These are phyloP conservation scores for Haematococcus lacustris DNA, from an alignment of 139 green algal genomes.

Conservation along the genomic window DNA sequence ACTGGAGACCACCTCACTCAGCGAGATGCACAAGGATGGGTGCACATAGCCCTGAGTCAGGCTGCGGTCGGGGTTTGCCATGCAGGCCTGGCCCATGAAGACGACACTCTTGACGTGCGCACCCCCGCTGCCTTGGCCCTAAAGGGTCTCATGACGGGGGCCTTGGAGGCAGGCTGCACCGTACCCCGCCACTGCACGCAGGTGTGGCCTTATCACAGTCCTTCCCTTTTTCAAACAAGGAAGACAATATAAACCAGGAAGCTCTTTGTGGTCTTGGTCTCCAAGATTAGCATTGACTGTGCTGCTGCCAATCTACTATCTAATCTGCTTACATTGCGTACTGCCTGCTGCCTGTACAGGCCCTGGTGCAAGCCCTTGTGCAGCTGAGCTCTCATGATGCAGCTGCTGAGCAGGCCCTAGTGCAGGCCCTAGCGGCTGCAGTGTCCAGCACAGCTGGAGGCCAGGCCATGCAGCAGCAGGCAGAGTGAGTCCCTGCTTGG, in stretches of 20 bases:
- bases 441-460: background rate
- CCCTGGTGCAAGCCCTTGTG: background rate
- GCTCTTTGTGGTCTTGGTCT: no score
- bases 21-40: no score
- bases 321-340: no score
- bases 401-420: conserved; percentile 6
- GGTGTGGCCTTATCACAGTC: no score
- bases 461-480: background rate
- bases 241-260: background rate
- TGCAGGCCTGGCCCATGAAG: background rate
- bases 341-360: no score
- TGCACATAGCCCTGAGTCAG: no score
- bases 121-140: conserved; percentile 1
- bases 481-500: no score
- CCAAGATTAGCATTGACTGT: no score
- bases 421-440: background rate
- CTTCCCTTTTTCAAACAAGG: background rate
- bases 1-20: no score
- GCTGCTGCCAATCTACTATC: no score
- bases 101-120: conserved; percentile 1
- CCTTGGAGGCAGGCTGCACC: background rate
- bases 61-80: no score
- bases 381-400: background rate
- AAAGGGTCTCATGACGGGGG: background rate
- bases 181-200: background rate